phyloP scores from a whole-genome alignment of 176 grass and related monocot species.

The Tillandsia fasciculata region DNA sequence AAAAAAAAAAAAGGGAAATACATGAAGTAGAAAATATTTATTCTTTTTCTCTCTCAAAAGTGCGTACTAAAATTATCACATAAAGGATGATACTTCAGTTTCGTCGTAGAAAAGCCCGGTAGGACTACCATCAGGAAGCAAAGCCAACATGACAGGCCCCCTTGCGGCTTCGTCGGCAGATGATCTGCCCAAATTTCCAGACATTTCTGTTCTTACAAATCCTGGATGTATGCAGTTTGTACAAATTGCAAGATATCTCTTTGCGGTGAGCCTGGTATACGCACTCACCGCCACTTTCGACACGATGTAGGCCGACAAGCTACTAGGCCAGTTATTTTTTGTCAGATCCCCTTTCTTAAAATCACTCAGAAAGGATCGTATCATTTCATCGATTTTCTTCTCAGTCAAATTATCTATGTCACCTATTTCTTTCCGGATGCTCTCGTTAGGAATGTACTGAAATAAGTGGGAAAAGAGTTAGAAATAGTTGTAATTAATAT shows the following conservation, averaged over 20 bases:
- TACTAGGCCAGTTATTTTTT: background rate
- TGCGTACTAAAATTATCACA: background rate
- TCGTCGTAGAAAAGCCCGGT: too few relatives aligned
- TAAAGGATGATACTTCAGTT: background rate
- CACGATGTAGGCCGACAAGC: background rate
- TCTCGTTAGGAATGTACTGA: background rate
- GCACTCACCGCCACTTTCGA: conserved; percentile 5
- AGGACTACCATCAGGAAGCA: background rate
- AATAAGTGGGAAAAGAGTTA: background rate
- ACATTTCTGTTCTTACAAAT: background rate
- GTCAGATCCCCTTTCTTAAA: background rate
- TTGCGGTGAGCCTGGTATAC: conserved; percentile 6
- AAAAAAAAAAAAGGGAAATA: too few relatives aligned
- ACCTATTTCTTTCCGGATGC: background rate
- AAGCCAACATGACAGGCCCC: background rate
- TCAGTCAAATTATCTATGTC: background rate
- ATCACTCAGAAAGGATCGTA: background rate
- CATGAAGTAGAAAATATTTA: too few relatives aligned
- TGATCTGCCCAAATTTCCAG: background rate
- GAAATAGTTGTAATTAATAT: background rate
- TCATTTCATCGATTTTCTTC: background rate
- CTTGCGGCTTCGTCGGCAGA: background rate
- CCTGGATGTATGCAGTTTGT: conserved; percentile 8
- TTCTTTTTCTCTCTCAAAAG: too few relatives aligned
- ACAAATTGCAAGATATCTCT: background rate